phyloP scores from a whole-genome alignment of 2,329 filamentous ascomycete genomes.

The Stagonosporopsis tanaceti region DNA sequence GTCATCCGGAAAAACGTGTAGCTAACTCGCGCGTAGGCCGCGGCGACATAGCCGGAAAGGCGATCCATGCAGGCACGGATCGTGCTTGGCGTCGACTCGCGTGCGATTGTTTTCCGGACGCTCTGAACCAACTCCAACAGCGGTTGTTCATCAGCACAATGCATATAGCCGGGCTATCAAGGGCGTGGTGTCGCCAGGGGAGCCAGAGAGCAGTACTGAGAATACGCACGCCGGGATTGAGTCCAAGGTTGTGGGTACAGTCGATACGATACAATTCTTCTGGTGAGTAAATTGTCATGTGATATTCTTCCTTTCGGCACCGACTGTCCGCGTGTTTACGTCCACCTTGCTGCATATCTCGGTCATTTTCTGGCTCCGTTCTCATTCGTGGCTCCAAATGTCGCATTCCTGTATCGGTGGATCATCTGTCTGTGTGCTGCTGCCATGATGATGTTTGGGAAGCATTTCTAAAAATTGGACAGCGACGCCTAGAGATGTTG shows the following conservation, averaged over 20 bases:
- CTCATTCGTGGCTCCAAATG: background rate
- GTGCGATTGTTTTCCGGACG: constrained; percentile 24
- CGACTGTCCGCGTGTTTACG: background rate
- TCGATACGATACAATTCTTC: constrained; percentile 42
- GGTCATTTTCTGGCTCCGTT: constrained; percentile 16
- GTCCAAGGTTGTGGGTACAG: constrained; percentile 25
- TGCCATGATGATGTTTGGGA: background rate
- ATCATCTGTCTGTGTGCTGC: background rate
- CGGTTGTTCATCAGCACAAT: constrained; percentile 25
- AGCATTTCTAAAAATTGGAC: constrained; percentile 4
- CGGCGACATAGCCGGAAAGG: constrained; percentile 22
- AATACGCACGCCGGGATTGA: constrained; percentile 17
- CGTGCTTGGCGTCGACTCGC: constrained; percentile 35
- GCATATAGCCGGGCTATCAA: constrained; percentile 34
- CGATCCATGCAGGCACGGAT: constrained; percentile 13
- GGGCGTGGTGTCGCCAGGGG: constrained; percentile 35
- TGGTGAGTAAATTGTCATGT: constrained; percentile 45
- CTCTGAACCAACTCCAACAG: constrained; percentile 21
- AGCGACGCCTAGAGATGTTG: constrained; percentile 50
- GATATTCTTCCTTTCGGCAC: constrained; percentile 24
- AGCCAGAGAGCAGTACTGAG: constrained; percentile 11
- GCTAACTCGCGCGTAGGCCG: constrained; percentile 18
- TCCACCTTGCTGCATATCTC: constrained; percentile 6
- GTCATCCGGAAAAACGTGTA: constrained; percentile 38
- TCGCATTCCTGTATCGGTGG: background rate